A percentile compares a stretch with the other conserved stretches of the same genome.
phyloP scores from a whole-genome alignment of 2,329 filamentous ascomycete species.

The Neoascochyta sp. region DNA sequence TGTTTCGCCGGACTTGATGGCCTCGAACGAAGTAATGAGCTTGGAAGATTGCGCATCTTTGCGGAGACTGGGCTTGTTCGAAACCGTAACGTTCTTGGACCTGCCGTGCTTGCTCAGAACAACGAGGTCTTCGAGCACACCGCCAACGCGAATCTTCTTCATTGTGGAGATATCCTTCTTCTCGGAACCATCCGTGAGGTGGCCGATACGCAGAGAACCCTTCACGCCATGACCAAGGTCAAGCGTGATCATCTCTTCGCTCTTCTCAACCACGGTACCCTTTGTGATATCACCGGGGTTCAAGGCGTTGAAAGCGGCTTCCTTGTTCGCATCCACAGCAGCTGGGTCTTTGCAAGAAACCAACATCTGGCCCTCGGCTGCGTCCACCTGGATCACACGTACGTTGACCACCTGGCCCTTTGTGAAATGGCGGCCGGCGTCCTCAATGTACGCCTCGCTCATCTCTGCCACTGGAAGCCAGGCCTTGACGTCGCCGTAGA shows the following conservation, averaged over 20 bases:
- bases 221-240: constrained; percentile 75
- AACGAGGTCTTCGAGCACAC: constrained; percentile 75
- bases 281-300: constrained; percentile 70
- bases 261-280: constrained; percentile 59
- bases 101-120: constrained; percentile 81
- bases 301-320: constrained; percentile 67
- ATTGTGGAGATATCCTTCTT: constrained; percentile 73
- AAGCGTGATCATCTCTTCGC: constrained; percentile 52
- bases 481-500: constrained; percentile 77
- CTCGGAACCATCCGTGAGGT: constrained; percentile 78
- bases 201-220: constrained; percentile 70
- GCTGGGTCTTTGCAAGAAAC: constrained; percentile 92
- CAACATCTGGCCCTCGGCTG: constrained; percentile 66
- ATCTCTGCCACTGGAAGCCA: constrained; percentile 94
- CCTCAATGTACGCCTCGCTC: constrained; percentile 93
- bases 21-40: constrained; percentile 67
- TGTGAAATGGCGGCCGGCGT: constrained; percentile 85
- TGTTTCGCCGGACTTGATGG: constrained; percentile 64
- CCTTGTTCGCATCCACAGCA: constrained; percentile 73
- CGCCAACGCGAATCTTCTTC: constrained; percentile 79
- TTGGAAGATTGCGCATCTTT: constrained; percentile 68
- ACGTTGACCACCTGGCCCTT: constrained; percentile 88
- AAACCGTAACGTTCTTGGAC: constrained; percentile 70
- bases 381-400: constrained; percentile 76
- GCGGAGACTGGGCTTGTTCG: constrained; percentile 78